Percentiles rank a stretch among this genome's conserved stretches.
phyloP scores from a whole-genome alignment of 805 yeast genomes.

The Zygosaccharomyces kombuchaensis region DNA sequence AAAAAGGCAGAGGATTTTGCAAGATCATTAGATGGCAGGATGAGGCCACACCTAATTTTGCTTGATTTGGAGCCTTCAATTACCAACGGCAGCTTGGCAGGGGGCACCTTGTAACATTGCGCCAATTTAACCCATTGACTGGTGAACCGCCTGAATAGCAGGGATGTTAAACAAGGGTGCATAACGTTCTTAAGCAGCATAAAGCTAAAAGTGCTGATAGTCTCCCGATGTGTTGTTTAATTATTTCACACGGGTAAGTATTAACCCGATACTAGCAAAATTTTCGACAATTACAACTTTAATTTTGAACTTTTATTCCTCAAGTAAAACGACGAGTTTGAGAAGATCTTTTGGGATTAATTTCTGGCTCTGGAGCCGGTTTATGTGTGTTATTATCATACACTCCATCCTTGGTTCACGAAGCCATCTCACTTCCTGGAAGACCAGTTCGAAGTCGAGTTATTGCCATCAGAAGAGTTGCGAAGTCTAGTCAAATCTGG shows the following conservation, averaged over 20 bases:
- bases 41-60: constrained; percentile 31
- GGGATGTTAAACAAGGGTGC: constrained; percentile 1
- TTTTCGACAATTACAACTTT: not conserved
- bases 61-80: constrained; percentile 12
- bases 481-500: not conserved
- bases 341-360: not conserved
- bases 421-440: not conserved
- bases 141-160: constrained; percentile 4
- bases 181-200: not conserved
- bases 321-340: not conserved
- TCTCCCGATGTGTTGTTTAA: not conserved
- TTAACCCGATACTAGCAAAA: not conserved
- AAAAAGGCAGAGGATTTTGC: constrained; percentile 21
- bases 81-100: constrained; percentile 26
- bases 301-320: not conserved
- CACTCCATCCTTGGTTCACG: no score
- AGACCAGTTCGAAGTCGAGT: not conserved
- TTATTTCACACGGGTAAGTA: not conserved
- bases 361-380: not conserved
- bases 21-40: constrained; percentile 14
- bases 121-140: constrained; percentile 18
- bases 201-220: not conserved
- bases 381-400: not conserved
- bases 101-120: constrained; percentile 22
- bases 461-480: not conserved